These are phyloP conservation scores for Trichosanthes cucumerina DNA, from an alignment of 306 rosid species.

Conservation along the genomic window DNA sequence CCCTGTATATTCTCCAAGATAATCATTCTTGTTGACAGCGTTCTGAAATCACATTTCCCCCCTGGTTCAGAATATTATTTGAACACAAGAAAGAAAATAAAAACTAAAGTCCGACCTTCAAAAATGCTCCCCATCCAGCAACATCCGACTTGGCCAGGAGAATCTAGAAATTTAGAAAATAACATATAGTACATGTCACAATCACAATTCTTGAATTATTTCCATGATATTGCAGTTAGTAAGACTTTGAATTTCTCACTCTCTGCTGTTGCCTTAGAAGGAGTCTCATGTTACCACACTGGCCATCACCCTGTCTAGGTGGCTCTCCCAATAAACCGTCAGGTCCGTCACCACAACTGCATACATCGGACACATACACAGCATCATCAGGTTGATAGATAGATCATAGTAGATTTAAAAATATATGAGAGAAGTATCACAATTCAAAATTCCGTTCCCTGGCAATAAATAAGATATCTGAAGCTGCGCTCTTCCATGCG, in stretches of 20 bases:
- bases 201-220: slow-evolving; percentile 9
- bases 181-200: not conserved
- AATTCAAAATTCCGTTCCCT: not conserved
- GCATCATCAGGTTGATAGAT: not conserved
- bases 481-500: not conserved
- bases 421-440: not conserved
- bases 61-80: slow-evolving; percentile 20
- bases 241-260: slow-evolving; percentile 36
- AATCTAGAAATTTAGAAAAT: slow-evolving; percentile 42
- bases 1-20: slow-evolving; percentile 94
- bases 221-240: slow-evolving; percentile 7
- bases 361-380: slow-evolving; percentile 11
- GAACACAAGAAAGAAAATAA: not conserved
- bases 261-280: slow-evolving; percentile 93
- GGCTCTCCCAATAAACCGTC: slow-evolving; percentile 81
- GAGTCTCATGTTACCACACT: slow-evolving; percentile 98
- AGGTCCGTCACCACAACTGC: slow-evolving; percentile 97
- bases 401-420: not conserved
- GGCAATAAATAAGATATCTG: not conserved
- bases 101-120: slow-evolving; percentile 48
- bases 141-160: slow-evolving; percentile 89
- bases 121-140: slow-evolving; percentile 99
- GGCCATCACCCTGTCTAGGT: slow-evolving; percentile 76
- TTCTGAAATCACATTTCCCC: slow-evolving; percentile 47
- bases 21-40: slow-evolving; percentile 85